Evolutionary conservation across 2,329 filamentous ascomycete genomes (phyloP), one percentile per base, ranked within the genome.

Genomic region (Thelonectria blattea): DNA sequence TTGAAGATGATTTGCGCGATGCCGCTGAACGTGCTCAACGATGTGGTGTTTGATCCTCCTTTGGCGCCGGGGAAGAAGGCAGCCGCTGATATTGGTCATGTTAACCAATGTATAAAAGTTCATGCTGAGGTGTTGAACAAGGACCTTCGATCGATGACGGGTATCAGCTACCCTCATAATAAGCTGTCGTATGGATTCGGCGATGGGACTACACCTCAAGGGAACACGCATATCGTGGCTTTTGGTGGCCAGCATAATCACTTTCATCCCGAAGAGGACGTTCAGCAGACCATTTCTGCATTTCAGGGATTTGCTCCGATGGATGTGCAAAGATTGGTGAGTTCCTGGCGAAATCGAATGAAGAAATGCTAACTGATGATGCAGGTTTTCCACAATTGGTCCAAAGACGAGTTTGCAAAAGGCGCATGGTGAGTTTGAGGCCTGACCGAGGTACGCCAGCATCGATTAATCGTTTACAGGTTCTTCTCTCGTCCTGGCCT

Each of bases 311-410:
- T 77, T 67, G 68, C 74, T n/a, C 69, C 71, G 0, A 74, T 74
- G 71, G 56, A 73, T 3, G 65, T 73, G n/a, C 57, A 72, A 9
- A 54, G 72, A 14, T 51, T 73, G 20, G 72, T 73, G 22, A 62
- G 69, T 60, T 9, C 0, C 34, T 5, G 34, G 2, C 8, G 2
- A 5, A 15, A n/a, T 12, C 3, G 0, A 2, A 6, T 11, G n/a
- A 3, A 2, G 1, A 3, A 10, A 12, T 32, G 12, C n/a, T 54
- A 24, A 41, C 47, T 8, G 55, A 32, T 1, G 3, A 9, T 15
- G 1, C n/a, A 69, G 72, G 76, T 81, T 0, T 82, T 81, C 42
- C 80, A 83, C 48, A 81, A 83, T 56, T 83, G 80, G 81, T 74
- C 71, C 9, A 78, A 77, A 47, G 80, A 83, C 46, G 75, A 79